Evolutionary conservation across 148 eudicot species (phyloP), one percentile per base, ranked within the genome.

Genomic region (Cornus kousa): DNA sequence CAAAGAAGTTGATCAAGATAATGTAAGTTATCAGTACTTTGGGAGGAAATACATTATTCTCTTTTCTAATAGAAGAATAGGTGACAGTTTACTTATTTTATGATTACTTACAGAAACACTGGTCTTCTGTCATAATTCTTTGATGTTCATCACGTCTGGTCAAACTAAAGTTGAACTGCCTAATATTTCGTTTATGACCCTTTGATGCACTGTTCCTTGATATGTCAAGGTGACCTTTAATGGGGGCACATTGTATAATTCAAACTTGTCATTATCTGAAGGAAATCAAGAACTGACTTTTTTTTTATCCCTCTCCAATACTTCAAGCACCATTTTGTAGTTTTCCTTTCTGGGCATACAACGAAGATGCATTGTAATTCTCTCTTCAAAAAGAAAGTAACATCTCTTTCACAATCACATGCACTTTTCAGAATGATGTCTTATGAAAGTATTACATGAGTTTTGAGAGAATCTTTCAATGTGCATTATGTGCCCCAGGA

Each of bases 1-100:
- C 77, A 90, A 68, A 80, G 96, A 91, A 86, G 94, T 90, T 68
- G 98, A 92, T 78, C 94, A 94, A 86, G 88, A 94, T 84, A 93
- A 93, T 80, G 94, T 89, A 86, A 85, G 90, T 80, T n/a, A 16
- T 28, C 32, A 9, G 0, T 69, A 48, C 66, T 68, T 66, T 12
- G n/a, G 40, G 31, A 40, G 66, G n/a, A 67, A 57, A 22, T 19
- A n/a, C 33, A 35, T n/a, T 73, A 67, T 43, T 46, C 23, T 46
- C 23, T 40, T 55, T 24, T 70, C 28, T 19, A 14, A 35, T 33
- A 12, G 70, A 35, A 35, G 32, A 2, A 60, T 28, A 24, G n/a
- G 64, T 28, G 13, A 31, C 40, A 11, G 40, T 48, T 31, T 67
- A 68, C 33, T 10, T 48, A 20, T 46, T 28, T 28, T 3, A 3